Conservation (phyloP, 2,329 filamentous ascomycete species). For the Fusarium annulatum region DNA sequence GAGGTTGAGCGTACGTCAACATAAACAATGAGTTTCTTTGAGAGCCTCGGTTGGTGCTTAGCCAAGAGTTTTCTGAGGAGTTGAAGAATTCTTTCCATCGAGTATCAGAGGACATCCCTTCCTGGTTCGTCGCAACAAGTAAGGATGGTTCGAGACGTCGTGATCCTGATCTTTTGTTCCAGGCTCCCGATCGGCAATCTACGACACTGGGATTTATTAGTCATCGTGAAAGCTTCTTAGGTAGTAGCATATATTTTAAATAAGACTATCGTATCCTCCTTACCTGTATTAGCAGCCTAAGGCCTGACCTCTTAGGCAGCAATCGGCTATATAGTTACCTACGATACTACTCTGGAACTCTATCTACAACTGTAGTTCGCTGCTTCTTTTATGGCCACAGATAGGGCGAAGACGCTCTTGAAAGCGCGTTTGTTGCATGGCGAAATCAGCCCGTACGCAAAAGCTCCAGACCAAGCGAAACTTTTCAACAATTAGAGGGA, state of each 20-base stretch:
- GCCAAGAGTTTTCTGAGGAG: accelerated
- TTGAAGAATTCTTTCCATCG: accelerated
- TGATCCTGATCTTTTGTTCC: background rate
- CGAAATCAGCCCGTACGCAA: background rate
- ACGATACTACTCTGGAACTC: background rate
- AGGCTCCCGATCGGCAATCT: background rate
- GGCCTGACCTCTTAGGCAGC: accelerated
- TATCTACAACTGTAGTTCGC: background rate
- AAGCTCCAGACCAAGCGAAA: background rate
- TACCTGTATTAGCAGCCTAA: background rate
- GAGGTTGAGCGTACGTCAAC: background rate
- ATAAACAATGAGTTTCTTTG: background rate
- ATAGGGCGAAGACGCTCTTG: background rate
- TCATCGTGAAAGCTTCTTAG: background rate
- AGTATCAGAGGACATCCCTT: background rate
- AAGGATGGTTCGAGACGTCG: background rate
- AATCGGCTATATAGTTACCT: background rate
- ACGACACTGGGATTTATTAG: background rate
- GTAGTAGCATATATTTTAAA: background rate
- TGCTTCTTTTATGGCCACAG: background rate
- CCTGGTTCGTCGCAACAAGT: background rate
- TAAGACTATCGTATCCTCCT: accelerated
- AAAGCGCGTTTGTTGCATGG: background rate
- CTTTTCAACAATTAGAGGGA: background rate
- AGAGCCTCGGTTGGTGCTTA: background rate